Evolutionary conservation across 2,329 filamentous ascomycete species (phyloP).

Genomic region (Exophiala dermatitidis): DNA sequence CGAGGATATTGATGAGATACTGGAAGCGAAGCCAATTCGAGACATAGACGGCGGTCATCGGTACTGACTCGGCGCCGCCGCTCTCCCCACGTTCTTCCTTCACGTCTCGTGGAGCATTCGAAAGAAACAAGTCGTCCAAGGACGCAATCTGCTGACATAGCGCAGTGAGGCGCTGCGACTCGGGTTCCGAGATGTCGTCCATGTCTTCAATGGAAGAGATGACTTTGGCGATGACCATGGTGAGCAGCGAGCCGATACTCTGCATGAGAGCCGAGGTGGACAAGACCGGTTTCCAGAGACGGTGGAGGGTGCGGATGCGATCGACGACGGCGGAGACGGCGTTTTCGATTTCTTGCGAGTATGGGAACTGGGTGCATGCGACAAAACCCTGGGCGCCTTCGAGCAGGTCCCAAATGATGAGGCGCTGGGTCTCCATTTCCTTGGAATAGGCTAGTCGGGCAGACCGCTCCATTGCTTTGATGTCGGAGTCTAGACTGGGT

Average conservation of each 20-base stretch:
- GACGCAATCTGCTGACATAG: slow-evolving; percentile 51
- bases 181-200: slow-evolving; percentile 56
- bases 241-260: slow-evolving; percentile 52
- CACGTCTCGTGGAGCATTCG: slow-evolving; percentile 33
- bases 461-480: slow-evolving; percentile 51
- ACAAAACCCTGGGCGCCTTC: slow-evolving; percentile 57
- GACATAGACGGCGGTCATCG: slow-evolving; percentile 56
- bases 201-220: slow-evolving; percentile 57
- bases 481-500: slow-evolving; percentile 42
- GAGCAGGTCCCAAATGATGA: slow-evolving; percentile 55
- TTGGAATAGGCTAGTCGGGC: slow-evolving; percentile 55
- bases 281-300: slow-evolving; percentile 51
- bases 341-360: slow-evolving; percentile 53
- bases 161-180: slow-evolving; percentile 51
- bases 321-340: slow-evolving; percentile 53
- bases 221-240: slow-evolving; percentile 52
- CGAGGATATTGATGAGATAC: slow-evolving; percentile 56
- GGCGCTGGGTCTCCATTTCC: slow-evolving; percentile 59
- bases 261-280: slow-evolving; percentile 56
- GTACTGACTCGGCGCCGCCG: slow-evolving; percentile 32
- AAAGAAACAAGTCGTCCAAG: slow-evolving; percentile 52
- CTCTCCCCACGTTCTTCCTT: not conserved
- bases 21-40: slow-evolving; percentile 60
- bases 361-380: slow-evolving; percentile 53
- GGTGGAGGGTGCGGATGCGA: slow-evolving; percentile 50